Evolutionary conservation across 345 rosid genomes (phyloP), one percentile per base, ranked within the genome.

Genomic region (Salix viminalis): DNA sequence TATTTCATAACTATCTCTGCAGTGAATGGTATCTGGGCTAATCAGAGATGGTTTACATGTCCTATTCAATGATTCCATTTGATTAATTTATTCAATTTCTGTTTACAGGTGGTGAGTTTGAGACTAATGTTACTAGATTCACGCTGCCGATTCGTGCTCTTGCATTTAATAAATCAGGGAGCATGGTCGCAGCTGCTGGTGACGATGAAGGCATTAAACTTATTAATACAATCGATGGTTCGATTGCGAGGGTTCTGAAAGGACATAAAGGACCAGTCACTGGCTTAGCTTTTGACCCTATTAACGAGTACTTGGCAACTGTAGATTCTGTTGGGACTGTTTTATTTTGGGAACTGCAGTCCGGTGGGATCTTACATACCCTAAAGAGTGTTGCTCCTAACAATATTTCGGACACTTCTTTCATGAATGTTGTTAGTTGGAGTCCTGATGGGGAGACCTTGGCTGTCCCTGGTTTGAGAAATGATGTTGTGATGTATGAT

Each of bases 181-280:
- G 92, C 87, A 79, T 96, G 86, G 76, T 96, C 74, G 99, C 97
- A 19, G 94, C 99, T 39, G 97, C 97, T 65, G 99, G 99, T 70
- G 99, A 96, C 78, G 99, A 93, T 70, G 99, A 96, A 77, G 99
- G 98, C 34, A 89, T 96, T 83, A 96, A 96, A 76, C 94, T 96
- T 64, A 88, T 96, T 79, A 92, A 96, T 67, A 92, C 96, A 5
- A 83, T 93, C 50, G 99, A 96, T 85, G 98, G 99, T 30, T 90
- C 98, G 1, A 93, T 96, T 76, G 91, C 94, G 7, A 89, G 96
- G 84, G 96, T 96, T 58, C 86, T 96, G 16, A 96, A 91, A 87
- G 92, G 91, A 23, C 97, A 96, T 71, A 92, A 84, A 84, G 98
- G 97, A 46, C 88, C 98, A 56, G 87, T 96, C 18, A 89, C 97